These are phyloP conservation scores for Fusarium phyllophilum DNA, from an alignment of 2,329 filamentous ascomycete genomes.

Conservation along the genomic window DNA sequence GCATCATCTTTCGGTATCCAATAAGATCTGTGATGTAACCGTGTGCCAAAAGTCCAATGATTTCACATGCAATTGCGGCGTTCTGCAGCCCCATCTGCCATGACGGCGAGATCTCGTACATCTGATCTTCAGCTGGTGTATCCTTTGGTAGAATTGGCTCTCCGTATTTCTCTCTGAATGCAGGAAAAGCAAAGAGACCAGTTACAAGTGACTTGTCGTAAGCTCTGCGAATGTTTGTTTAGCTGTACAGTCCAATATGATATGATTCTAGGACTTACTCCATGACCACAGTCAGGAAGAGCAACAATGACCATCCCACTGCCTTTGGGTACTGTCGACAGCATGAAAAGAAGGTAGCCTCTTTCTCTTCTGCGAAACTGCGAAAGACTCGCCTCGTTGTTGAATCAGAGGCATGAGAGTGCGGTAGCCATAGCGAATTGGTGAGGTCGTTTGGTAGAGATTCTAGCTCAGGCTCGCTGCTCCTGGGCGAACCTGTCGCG, in stretches of 20 bases:
- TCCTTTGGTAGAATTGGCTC: slow-evolving; percentile 8
- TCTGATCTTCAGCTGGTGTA: slow-evolving; percentile 41
- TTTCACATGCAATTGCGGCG: slow-evolving; percentile 34
- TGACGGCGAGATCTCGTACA: slow-evolving; percentile 47
- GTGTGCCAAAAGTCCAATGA: slow-evolving; percentile 53
- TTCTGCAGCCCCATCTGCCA: slow-evolving; percentile 42
- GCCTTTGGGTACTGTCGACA: slow-evolving; percentile 41
- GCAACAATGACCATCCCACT: slow-evolving; percentile 38
- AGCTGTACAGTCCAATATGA: neutral
- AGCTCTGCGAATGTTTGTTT: slow-evolving; percentile 7
- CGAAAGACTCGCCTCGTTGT: slow-evolving; percentile 32
- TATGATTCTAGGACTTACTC: slow-evolving; percentile 16
- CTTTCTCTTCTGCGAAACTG: slow-evolving; percentile 32
- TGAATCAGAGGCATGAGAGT: slow-evolving; percentile 26
- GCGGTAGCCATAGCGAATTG: slow-evolving; percentile 26
- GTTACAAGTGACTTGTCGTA: slow-evolving; percentile 39
- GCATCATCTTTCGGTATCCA: slow-evolving; percentile 53
- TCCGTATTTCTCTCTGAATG: slow-evolving; percentile 38
- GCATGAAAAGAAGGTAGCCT: slow-evolving; percentile 30
- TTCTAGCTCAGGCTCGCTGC: slow-evolving; percentile 16
- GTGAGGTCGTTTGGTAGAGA: slow-evolving; percentile 13
- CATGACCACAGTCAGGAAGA: slow-evolving; percentile 42
- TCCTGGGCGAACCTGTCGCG: slow-evolving; percentile 1
- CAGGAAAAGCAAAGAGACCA: slow-evolving; percentile 38
- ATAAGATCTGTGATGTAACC: slow-evolving; percentile 53